Evolutionary conservation across 352 stramenopile genomes (phyloP).

Genomic region (Globisporangium yorkense): DNA sequence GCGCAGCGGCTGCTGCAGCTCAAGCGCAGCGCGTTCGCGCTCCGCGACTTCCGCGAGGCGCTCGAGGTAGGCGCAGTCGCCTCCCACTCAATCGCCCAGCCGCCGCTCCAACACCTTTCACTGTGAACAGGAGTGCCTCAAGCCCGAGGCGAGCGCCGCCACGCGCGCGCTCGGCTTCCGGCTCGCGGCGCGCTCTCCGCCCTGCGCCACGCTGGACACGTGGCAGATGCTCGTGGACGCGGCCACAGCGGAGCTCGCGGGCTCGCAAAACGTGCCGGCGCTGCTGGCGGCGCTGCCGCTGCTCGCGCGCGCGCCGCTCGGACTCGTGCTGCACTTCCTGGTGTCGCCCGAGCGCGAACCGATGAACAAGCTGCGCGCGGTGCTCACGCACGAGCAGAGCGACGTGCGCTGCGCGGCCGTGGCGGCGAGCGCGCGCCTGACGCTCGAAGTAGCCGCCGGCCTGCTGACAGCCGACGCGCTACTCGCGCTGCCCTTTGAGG

Average conservation of each 20-base stretch:
- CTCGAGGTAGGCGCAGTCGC: slow-evolving; percentile 28
- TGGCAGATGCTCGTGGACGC: slow-evolving; percentile 64
- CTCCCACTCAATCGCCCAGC: background rate
- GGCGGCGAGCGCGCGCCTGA: slow-evolving; percentile 46
- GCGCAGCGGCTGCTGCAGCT: slow-evolving; percentile 60
- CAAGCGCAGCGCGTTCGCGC: slow-evolving; percentile 48
- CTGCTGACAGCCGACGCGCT: slow-evolving; percentile 47
- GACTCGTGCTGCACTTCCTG: slow-evolving; percentile 60
- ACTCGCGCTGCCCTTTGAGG: slow-evolving; percentile 76
- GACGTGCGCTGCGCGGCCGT: slow-evolving; percentile 60
- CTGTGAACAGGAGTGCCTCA: slow-evolving; percentile 47
- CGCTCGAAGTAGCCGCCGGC: slow-evolving; percentile 37
- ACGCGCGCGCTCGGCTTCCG: slow-evolving; percentile 76
- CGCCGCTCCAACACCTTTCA: background rate
- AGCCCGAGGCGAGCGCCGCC: slow-evolving; percentile 39
- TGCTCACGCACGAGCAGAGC: slow-evolving; percentile 61
- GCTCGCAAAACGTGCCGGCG: slow-evolving; percentile 50
- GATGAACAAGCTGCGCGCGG: slow-evolving; percentile 69
- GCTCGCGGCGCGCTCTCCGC: slow-evolving; percentile 42
- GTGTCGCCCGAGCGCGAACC: slow-evolving; percentile 58
- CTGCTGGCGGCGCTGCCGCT: slow-evolving; percentile 47
- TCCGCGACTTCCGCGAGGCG: slow-evolving; percentile 51
- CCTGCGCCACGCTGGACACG: slow-evolving; percentile 51
- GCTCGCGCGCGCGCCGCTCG: slow-evolving; percentile 47
- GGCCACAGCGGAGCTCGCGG: slow-evolving; percentile 56